Evolutionary conservation across 73 alveolate species (phyloP).

Genomic region (Stentor roeselii): DNA sequence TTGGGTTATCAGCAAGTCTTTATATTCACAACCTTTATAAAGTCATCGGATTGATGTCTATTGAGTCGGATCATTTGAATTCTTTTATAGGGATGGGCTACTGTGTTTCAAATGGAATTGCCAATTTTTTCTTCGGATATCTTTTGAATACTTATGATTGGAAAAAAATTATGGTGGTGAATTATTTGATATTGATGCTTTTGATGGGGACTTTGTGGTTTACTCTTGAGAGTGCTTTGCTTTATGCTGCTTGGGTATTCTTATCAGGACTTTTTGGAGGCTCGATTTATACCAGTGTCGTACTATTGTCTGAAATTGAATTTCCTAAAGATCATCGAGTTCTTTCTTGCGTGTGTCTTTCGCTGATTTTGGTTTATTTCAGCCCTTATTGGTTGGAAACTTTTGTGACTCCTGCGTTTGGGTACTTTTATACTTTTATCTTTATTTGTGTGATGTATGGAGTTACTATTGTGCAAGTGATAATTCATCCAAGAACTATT

Average conservation of each 20-base stretch:
- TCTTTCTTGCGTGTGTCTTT: not conserved
- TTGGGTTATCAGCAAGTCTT: not conserved
- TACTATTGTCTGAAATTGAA: not conserved
- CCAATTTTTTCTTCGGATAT: not conserved
- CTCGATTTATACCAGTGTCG: not conserved
- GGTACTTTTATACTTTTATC: not conserved
- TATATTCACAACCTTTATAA: not conserved
- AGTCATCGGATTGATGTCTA: not conserved
- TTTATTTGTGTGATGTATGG: not conserved
- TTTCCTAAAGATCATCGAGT: not conserved
- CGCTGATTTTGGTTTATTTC: not conserved
- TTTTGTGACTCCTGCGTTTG: not conserved
- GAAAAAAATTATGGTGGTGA: not conserved
- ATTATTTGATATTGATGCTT: no score
- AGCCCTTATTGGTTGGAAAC: not conserved
- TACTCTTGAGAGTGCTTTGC: no score
- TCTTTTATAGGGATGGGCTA: not conserved
- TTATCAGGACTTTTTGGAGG: not conserved
- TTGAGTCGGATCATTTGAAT: not conserved
- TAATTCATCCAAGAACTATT: not conserved
- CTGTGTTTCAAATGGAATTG: not conserved
- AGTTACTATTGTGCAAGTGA: not conserved
- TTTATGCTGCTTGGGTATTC: no score
- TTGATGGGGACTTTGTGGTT: no score
- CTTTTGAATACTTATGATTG: not conserved